Evolutionary conservation across 768 basidiomycete species (phyloP).

Genomic region (Termitomyces sp.): DNA sequence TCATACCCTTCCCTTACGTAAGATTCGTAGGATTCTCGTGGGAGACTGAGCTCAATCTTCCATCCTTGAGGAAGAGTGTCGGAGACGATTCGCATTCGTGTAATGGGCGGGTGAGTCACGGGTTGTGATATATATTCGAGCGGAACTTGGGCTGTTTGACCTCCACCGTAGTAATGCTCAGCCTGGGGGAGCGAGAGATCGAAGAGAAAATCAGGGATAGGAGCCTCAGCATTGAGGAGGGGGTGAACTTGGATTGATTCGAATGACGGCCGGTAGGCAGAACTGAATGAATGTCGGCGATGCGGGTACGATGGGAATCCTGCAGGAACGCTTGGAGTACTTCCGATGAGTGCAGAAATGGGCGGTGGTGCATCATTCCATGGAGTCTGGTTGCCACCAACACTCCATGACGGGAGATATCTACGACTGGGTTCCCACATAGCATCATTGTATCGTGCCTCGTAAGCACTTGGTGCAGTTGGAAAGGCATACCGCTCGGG

Average conservation of each 20-base stretch:
- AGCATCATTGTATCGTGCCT: neutral
- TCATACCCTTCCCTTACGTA: slow-evolving; percentile 17
- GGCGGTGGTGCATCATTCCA: slow-evolving; percentile 1
- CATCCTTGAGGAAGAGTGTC: slow-evolving; percentile 49
- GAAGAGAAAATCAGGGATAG: slow-evolving; percentile 42
- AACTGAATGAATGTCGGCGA: slow-evolving; percentile 10
- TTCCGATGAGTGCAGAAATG: neutral
- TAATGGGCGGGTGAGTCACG: slow-evolving; percentile 52
- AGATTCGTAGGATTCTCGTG: slow-evolving; percentile 23
- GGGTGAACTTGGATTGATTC: slow-evolving; percentile 34
- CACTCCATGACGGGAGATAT: slow-evolving; percentile 8
- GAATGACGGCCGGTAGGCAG: neutral
- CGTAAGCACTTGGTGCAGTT: neutral
- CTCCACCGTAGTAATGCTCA: slow-evolving; percentile 33
- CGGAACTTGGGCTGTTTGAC: slow-evolving; percentile 32
- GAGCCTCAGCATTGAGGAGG: slow-evolving; percentile 46
- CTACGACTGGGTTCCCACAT: neutral
- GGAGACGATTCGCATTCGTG: slow-evolving; percentile 49
- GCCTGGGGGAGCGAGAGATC: slow-evolving; percentile 48
- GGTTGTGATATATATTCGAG: slow-evolving; percentile 41
- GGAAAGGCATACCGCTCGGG: slow-evolving; percentile 4
- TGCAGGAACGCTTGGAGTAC: neutral
- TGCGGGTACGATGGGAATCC: neutral
- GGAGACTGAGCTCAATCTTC: slow-evolving; percentile 53
- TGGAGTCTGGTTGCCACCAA: neutral